A percentile compares a stretch with the other conserved stretches of the same genome.
Evolutionary conservation across 202 grass and related monocot species (phyloP).

Genomic region (Dendrocalamus latiflorus): DNA sequence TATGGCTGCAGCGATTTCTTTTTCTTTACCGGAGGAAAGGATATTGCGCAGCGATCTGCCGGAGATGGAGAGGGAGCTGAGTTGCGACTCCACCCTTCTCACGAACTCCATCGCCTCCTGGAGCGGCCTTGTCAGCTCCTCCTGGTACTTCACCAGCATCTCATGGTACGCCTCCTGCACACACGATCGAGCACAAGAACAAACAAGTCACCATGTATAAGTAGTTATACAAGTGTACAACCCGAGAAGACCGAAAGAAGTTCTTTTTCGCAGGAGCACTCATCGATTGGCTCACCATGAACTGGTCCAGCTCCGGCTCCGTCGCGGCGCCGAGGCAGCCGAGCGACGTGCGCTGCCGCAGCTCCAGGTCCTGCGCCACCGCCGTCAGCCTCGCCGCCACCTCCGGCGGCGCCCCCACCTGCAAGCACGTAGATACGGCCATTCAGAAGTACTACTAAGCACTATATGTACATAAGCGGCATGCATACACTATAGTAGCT

Average conservation of each 20-base stretch:
- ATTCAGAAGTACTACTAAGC: neutral
- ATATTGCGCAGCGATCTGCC: constrained; percentile 73
- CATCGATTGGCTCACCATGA: constrained; percentile 55
- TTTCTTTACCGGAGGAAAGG: constrained; percentile 91
- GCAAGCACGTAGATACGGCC: neutral
- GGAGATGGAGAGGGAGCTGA: constrained; percentile 83
- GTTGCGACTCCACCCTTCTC: constrained; percentile 72
- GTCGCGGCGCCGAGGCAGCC: constrained; percentile 45
- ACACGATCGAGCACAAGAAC: neutral
- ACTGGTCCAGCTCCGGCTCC: constrained; percentile 96
- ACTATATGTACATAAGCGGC: neutral
- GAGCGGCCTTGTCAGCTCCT: constrained; percentile 88
- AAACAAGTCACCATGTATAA: neutral
- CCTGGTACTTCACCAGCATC: constrained; percentile 93
- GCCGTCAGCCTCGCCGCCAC: constrained; percentile 62
- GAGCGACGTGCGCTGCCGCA: constrained; percentile 57
- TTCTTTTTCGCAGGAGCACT: neutral
- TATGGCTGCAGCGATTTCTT: neutral
- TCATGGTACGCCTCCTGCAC: constrained; percentile 87
- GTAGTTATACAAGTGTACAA: neutral
- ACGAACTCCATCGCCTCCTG: constrained; percentile 98
- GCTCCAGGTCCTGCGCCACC: constrained; percentile 71
- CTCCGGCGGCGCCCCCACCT: constrained; percentile 96
- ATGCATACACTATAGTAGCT: constrained; percentile 8
- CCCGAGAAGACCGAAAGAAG: neutral